Evolutionary conservation across 306 rosid genomes (phyloP).

Genomic region (Luffa acutangula): DNA sequence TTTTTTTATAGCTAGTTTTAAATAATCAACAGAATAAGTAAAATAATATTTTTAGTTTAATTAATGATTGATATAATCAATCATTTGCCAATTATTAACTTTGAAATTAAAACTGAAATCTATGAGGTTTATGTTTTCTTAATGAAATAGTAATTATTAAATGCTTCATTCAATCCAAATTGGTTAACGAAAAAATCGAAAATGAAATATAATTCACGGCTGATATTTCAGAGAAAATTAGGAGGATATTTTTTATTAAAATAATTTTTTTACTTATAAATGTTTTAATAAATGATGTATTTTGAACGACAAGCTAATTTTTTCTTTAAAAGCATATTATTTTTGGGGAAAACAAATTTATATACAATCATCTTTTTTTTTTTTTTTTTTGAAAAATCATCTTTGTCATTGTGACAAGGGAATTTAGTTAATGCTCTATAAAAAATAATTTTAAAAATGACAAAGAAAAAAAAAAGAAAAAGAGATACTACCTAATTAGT

Average conservation of each 20-base stretch:
- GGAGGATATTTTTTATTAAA: too few relatives aligned
- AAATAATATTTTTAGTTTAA: not conserved
- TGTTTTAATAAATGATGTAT: too few relatives aligned
- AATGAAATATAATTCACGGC: too few relatives aligned
- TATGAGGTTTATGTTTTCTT: not conserved
- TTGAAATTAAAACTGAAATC: not conserved
- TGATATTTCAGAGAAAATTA: too few relatives aligned
- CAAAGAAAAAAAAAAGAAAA: not conserved
- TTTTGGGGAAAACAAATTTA: not conserved
- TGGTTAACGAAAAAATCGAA: too few relatives aligned
- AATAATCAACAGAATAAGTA: not conserved
- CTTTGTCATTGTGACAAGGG: slow-evolving; percentile 7
- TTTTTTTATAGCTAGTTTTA: not conserved
- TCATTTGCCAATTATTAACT: not conserved
- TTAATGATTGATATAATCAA: not conserved
- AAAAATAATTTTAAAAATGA: not conserved
- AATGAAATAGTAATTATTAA: not conserved
- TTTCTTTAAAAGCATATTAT: not conserved
- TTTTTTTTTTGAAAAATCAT: too few relatives aligned
- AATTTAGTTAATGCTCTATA: not conserved
- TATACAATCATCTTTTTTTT: not conserved
- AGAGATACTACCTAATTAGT: slow-evolving; percentile 2
- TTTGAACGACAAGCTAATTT: not conserved
- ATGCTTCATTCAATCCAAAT: too few relatives aligned
- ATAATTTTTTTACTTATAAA: too few relatives aligned